Percentiles rank a stretch among this genome's conserved stretches.
Conservation (phyloP, 305 asterid genomes). For the Fraxinus paxiana region DNA sequence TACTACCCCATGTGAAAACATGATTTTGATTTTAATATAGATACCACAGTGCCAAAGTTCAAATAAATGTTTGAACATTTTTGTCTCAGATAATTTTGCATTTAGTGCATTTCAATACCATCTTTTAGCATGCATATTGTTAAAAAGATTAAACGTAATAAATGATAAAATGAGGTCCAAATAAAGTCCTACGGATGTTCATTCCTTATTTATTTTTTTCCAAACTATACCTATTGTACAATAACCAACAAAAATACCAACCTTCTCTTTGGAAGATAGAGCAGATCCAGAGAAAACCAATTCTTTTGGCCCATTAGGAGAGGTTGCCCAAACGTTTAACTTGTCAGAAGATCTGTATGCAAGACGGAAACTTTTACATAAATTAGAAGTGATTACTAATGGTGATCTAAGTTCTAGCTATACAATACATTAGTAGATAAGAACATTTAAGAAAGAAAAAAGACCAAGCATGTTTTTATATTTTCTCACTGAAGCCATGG, state of each 20-base stretch:
- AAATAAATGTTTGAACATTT: background rate
- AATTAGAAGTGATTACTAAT: conserved; percentile 9
- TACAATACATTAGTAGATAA: background rate
- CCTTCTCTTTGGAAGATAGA: conserved; percentile 77
- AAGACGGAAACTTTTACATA: conserved; percentile 11
- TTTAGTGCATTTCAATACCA: background rate
- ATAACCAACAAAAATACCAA: conserved; percentile 28
- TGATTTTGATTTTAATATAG: background rate
- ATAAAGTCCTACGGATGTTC: background rate
- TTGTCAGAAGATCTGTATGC: conserved; percentile 42
- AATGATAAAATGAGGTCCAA: background rate
- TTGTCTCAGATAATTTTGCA: background rate
- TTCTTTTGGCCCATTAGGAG: conserved; percentile 44
- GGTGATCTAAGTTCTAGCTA: background rate
- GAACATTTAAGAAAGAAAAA: background rate
- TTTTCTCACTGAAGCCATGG: background rate
- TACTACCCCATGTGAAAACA: background rate
- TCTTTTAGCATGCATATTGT: conserved; percentile 4
- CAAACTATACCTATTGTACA: background rate
- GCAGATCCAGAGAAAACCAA: conserved; percentile 86
- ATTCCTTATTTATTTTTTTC: background rate
- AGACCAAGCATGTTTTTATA: background rate
- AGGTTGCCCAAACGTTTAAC: conserved; percentile 41
- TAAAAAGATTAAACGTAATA: background rate
- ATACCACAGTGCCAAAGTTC: background rate